Evolutionary conservation across 495 filamentous ascomycete species (phyloP).

Genomic region (Delitschia confertaspora): DNA sequence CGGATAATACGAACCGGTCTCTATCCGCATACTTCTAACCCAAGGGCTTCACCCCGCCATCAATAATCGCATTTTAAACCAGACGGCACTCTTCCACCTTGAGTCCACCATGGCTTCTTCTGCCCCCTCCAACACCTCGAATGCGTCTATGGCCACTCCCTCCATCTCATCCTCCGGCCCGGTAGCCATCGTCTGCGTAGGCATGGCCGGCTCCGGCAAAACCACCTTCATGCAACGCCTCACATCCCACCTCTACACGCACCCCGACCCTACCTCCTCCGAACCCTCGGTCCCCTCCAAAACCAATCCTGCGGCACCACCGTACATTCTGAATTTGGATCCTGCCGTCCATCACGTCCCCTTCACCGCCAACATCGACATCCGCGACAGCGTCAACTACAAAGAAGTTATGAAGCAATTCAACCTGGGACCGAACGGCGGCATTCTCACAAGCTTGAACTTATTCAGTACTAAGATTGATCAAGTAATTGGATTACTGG

Average conservation of each 20-base stretch:
- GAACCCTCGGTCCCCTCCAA: slow-evolving; percentile 10
- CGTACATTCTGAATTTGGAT: slow-evolving; percentile 93
- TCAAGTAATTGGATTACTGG: slow-evolving; percentile 78
- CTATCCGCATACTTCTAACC: too few species aligned
- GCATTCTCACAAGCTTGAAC: slow-evolving; percentile 93
- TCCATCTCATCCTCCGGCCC: slow-evolving; percentile 31
- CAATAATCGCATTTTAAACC: too few species aligned
- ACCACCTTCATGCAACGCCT: slow-evolving; percentile 98
- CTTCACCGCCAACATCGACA: slow-evolving; percentile 97
- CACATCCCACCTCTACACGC: slow-evolving; percentile 75
- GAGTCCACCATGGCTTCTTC: too few species aligned
- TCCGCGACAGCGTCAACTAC: slow-evolving; percentile 97
- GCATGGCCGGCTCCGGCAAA: slow-evolving; percentile 97
- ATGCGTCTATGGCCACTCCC: slow-evolving; percentile 26
- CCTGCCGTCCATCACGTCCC: slow-evolving; percentile 90
- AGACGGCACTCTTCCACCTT: too few species aligned
- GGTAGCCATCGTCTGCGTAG: slow-evolving; percentile 82
- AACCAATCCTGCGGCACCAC: slow-evolving; percentile 51
- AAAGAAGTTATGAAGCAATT: slow-evolving; percentile 99
- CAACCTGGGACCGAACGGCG: slow-evolving; percentile 94
- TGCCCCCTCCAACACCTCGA: not conserved
- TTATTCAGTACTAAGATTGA: slow-evolving; percentile 97
- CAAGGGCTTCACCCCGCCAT: too few species aligned
- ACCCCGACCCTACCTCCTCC: slow-evolving; percentile 16
- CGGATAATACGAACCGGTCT: too few species aligned